Percentiles rank a stretch among this genome's conserved stretches.
Evolutionary conservation across 202 grass and related monocot species (phyloP).

Genomic region (Schoenoplectus tabernaemontani): DNA sequence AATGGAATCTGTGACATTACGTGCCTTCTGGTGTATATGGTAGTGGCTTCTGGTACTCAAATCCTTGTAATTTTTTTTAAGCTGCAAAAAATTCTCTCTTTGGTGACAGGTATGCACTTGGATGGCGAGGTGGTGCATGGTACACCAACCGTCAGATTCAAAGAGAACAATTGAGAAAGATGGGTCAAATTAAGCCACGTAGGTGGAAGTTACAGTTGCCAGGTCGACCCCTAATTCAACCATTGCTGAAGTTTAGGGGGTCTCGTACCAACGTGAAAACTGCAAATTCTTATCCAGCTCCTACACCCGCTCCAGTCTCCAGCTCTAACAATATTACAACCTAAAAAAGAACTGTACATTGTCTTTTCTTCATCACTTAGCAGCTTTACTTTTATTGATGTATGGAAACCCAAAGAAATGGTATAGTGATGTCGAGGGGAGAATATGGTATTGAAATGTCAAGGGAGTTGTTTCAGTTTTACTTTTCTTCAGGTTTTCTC

Average conservation of each 20-base stretch:
- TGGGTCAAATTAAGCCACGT: constrained; percentile 66
- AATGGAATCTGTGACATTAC: neutral
- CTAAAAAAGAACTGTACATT: neutral
- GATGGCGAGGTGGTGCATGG: constrained; percentile 81
- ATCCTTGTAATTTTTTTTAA: neutral
- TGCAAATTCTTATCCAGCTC: constrained; percentile 15
- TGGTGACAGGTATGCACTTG: constrained; percentile 50
- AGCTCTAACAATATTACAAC: constrained; percentile 15
- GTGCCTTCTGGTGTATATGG: neutral
- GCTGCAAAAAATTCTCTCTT: neutral
- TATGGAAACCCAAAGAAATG: neutral
- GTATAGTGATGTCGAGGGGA: neutral
- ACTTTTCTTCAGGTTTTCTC: neutral
- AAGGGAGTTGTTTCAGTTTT: neutral
- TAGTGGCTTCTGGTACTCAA: neutral
- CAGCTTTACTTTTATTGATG: neutral
- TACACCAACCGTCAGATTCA: constrained; percentile 42
- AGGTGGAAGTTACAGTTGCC: constrained; percentile 48
- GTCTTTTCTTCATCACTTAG: neutral
- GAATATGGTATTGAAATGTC: neutral
- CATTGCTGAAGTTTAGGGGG: constrained; percentile 22
- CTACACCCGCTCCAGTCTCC: neutral
- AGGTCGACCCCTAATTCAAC: constrained; percentile 7
- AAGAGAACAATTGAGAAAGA: constrained; percentile 64
- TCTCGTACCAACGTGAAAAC: constrained; percentile 14